Base-by-base conservation (phyloP, 805 yeast species). In the Pichia kluyveri region DNA sequence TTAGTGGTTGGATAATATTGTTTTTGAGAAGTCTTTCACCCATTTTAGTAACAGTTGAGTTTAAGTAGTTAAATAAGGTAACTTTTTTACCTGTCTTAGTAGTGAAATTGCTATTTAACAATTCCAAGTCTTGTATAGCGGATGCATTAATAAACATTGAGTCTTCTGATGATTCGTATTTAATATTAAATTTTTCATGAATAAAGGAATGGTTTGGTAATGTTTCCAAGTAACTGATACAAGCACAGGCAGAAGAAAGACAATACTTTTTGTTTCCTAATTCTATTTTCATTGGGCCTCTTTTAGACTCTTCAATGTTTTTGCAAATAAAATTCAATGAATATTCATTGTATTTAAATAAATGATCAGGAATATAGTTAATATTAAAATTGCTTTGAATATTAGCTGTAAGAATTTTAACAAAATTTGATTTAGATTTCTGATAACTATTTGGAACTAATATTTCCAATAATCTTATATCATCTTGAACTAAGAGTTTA, bases 1-100 rank as follows among this genome's bases (percentile, higher is more conserved):
- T 71, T 15, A 75, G 53, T 0, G 79, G 80, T 48, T 75, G 80
- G n/a, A 75, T 51, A 4, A 74, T 66, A 45, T 66, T 72, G 36
- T 62, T 69, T 50, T 67, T 64, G 43, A 76, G 55, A 8, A 68
- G 49, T 44, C 79, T 52, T 15, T 56, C 59, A 0, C 79, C 80
- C 79, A 75, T 75, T 45, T 66, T 69, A 0, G 80, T 75, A 0
- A 56, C 49, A 0, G 77, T 72, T 1, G 56, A 52, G 51, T 74
- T 65, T 41, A 74, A 51, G 39, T 62, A 60, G 27, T 67, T 69
- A 31, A 66, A 61, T 8, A 75, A 56, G 0, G 71, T 63, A 9
- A 59, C 43, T 0, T 67, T 69, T 9, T 54, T 60, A 11, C 27
- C 9, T 6, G 14, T 39, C 18, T 54, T 54, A 3, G 40, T 38